Base-by-base conservation (phyloP, 1,139 yeast genomes). In the Arxiozyma slooffiae region DNA sequence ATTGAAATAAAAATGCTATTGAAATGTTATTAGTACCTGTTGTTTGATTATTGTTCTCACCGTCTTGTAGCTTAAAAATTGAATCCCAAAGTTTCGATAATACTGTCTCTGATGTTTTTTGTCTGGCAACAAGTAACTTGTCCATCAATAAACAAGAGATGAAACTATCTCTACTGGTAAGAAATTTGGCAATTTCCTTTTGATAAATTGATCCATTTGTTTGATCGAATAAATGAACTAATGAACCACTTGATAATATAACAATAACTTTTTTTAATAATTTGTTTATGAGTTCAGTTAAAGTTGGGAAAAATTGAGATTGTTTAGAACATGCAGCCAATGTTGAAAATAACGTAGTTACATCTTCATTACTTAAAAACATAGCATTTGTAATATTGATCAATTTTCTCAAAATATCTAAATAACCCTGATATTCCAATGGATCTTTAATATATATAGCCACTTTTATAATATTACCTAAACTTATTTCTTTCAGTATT, bases 201-300 rank as follows among this genome's bases (percentile, higher is more conserved):
- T n/a, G 59, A 48, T 17, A 53, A 43, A 7, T 20, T 18, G 1
- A 47, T 8, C 52, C 50, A n/a, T n/a, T n/a, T n/a, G n/a, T n/a
- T 11, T 50, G 49, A 14, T 44, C 44, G 5, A 62, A 23, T 7
- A 55, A 21, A 17, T 51, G 48, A 6, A 50, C 52, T 9, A 63
- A 38, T 17, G 55, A 47, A 7, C 59, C 50, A 39, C 67, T 58
- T 14, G 67, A 62, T 23, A 63, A 48, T 1, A 60, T 57, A 2
- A 63, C 57, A 8, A 64, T 45, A 3, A 64, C 39, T 50, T 67
- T 67, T 24, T 57, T 54, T n/a, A 65, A 39, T n/a, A 63, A 46
- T 14, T 49, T 53, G 41, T 58, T 55, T 22, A 64, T 38, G 14
- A 63, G 48, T 2, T 60, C 61, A 4, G 57, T 38, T 20, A 67